phyloP scores from a whole-genome alignment of 176 grass and related monocot species.

The Oryza coarctata region DNA sequence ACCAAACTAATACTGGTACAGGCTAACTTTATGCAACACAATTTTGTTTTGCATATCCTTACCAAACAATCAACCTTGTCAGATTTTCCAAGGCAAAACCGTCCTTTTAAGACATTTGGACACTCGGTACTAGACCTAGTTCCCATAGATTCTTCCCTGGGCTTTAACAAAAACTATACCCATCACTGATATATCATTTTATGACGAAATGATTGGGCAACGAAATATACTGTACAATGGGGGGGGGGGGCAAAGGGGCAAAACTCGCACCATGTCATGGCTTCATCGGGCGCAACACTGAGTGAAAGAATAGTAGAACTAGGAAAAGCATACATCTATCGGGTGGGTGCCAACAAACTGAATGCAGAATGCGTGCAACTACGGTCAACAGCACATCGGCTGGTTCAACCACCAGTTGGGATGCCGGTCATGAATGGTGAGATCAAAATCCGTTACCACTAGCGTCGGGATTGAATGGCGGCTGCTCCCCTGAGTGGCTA shows the following conservation, averaged over 20 bases:
- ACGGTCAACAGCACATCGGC: constrained; percentile 13
- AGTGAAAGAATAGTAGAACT: constrained; percentile 37
- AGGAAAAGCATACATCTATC: constrained; percentile 50
- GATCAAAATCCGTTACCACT: constrained; percentile 71
- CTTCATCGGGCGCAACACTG: constrained; percentile 40
- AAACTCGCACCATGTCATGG: constrained; percentile 52
- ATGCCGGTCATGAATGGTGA: constrained; percentile 16
- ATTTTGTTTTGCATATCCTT: background rate
- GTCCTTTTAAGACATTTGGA: background rate
- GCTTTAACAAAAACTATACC: constrained; percentile 41
- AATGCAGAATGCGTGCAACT: constrained; percentile 27
- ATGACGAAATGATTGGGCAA: constrained; percentile 36
- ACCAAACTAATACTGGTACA: background rate
- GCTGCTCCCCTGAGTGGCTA: constrained; percentile 71
- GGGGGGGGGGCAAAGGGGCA: constrained; percentile 29
- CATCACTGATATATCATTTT: constrained; percentile 41
- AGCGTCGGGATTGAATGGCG: constrained; percentile 36
- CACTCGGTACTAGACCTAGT: background rate
- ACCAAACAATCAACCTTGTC: constrained; percentile 1
- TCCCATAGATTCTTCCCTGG: constrained; percentile 14
- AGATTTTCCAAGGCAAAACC: constrained; percentile 36
- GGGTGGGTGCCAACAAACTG: constrained; percentile 34
- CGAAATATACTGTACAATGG: constrained; percentile 49
- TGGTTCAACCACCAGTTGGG: constrained; percentile 35
- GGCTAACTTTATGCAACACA: background rate